These are phyloP conservation scores for Talaromyces sp. DNA, from an alignment of 2,329 filamentous ascomycete species.

Conservation along the genomic window DNA sequence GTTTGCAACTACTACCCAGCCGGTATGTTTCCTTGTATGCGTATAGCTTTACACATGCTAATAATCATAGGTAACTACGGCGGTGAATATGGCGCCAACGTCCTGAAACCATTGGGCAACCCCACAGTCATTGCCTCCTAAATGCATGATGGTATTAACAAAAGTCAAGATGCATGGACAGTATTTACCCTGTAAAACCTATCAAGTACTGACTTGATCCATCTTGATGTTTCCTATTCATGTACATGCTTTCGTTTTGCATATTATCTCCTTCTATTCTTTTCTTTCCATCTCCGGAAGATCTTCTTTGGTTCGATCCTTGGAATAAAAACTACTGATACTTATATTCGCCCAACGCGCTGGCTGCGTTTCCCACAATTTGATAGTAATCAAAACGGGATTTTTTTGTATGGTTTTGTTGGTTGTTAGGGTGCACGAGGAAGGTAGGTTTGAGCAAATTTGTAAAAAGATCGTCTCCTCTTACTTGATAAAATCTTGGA, in stretches of 20 bases:
- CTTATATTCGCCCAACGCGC: neutral
- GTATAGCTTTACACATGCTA: slow-evolving; percentile 19
- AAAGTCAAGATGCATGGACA: slow-evolving; percentile 5
- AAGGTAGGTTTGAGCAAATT: no score
- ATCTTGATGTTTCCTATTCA: slow-evolving; percentile 4
- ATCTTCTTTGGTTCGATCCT: neutral
- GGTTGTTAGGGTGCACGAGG: no score
- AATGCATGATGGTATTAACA: slow-evolving; percentile 7
- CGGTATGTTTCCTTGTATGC: slow-evolving; percentile 53
- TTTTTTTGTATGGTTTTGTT: neutral
- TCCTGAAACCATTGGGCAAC: slow-evolving; percentile 42
- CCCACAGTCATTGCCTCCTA: slow-evolving; percentile 19
- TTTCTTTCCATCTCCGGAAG: slow-evolving; percentile 8
- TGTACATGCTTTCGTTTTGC: slow-evolving; percentile 5
- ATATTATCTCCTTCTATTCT: neutral
- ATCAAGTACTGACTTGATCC: neutral
- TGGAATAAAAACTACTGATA: neutral
- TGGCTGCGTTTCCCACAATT: neutral
- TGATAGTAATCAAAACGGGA: neutral
- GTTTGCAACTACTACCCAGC: slow-evolving; percentile 82
- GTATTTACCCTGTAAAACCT: neutral
- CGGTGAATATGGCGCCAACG: slow-evolving; percentile 53
- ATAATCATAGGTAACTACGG: slow-evolving; percentile 52
- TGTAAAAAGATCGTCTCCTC: no score
- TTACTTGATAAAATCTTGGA: no score